Evolutionary conservation across 208 protist species (phyloP).

Genomic region (Acanthamoeba culbertsoni): DNA sequence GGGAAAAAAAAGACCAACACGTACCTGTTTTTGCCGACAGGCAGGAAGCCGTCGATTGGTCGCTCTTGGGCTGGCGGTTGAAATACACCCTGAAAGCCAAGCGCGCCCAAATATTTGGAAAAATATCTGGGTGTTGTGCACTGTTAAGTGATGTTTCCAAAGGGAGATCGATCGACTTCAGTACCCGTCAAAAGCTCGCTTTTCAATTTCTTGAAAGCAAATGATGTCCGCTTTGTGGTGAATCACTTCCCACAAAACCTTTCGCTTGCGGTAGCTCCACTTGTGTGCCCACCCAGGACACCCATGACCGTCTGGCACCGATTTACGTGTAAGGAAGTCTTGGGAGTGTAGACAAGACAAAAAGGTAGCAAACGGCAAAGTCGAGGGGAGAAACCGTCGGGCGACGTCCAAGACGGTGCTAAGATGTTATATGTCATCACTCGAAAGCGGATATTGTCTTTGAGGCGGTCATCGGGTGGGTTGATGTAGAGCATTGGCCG

Average conservation of each 20-base stretch:
- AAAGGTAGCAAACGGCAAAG: conserved; percentile 66
- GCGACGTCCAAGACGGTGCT: neutral
- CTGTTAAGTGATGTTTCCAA: neutral
- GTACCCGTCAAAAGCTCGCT: neutral
- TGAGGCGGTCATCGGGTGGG: neutral
- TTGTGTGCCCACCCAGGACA: conserved; percentile 68
- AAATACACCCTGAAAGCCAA: neutral
- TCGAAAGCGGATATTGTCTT: neutral
- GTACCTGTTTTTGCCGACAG: neutral
- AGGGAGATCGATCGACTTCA: no score
- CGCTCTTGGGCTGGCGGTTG: neutral
- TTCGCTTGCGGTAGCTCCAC: conserved; percentile 62
- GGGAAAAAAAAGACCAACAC: neutral
- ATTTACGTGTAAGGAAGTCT: no score
- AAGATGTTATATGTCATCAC: conserved; percentile 7
- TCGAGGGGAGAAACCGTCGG: neutral
- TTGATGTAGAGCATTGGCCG: neutral
- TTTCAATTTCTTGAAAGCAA: conserved; percentile 72
- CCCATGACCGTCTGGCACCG: conserved; percentile 59
- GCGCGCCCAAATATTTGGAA: neutral
- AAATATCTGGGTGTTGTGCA: neutral
- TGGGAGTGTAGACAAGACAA: no score
- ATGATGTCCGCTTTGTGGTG: conserved; percentile 66
- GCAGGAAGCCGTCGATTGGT: neutral
- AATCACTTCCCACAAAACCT: conserved; percentile 67